Conservation (phyloP, 2,329 filamentous ascomycete species). For the Pyrenophora seminiperda region DNA sequence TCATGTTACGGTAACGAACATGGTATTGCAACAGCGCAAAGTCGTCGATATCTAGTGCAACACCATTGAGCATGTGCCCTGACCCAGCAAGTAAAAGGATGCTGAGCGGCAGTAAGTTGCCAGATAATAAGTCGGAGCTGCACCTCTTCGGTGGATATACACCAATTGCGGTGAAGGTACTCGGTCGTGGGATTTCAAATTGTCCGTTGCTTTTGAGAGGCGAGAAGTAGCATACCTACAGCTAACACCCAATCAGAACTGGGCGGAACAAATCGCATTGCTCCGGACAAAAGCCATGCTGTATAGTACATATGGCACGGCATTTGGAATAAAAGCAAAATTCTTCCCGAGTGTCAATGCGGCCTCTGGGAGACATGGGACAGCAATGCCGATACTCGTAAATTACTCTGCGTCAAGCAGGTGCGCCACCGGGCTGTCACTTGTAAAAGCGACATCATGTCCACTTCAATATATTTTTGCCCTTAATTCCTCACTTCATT, state of each 20-base stretch:
- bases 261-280: neutral
- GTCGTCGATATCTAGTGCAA: conserved; percentile 49
- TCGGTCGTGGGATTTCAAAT: too few relatives aligned
- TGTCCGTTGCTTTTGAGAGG: too few relatives aligned
- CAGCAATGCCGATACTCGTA: neutral
- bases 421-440: conserved; percentile 13
- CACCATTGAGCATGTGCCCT: conserved; percentile 41
- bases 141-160: too few relatives aligned
- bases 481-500: conserved; percentile 4
- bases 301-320: neutral
- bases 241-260: neutral
- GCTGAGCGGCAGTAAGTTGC: too few relatives aligned
- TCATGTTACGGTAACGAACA: conserved; percentile 22
- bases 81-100: conserved; percentile 34
- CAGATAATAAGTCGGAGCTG: too few relatives aligned
- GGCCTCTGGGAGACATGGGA: neutral
- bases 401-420: conserved; percentile 5
- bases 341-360: neutral
- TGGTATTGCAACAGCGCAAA: conserved; percentile 33
- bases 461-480: conserved; percentile 1
- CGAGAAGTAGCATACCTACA: too few relatives aligned
- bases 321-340: neutral
- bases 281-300: neutral
- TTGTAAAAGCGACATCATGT: neutral
- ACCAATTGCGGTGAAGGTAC: too few relatives aligned